Percentiles rank a stretch among this genome's conserved stretches.
phyloP scores from a whole-genome alignment of 768 basidiomycete genomes.

The Amanita inopinata region DNA sequence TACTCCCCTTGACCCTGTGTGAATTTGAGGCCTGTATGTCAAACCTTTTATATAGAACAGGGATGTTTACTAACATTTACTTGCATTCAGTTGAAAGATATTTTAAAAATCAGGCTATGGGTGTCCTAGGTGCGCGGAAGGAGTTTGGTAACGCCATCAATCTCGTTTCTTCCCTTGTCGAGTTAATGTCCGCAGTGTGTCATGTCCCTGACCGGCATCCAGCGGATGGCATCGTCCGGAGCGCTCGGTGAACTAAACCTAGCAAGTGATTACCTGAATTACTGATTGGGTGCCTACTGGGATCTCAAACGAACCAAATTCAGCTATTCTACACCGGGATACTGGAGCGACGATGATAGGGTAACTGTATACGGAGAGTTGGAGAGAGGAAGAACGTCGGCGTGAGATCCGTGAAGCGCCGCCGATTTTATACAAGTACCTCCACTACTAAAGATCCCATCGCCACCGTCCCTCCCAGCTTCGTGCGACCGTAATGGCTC shows the following conservation, averaged over 20 bases:
- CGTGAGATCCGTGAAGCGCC: neutral
- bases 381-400: neutral
- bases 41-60: no score
- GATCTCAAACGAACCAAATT: neutral
- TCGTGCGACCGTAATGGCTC: no score
- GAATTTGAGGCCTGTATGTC: no score
- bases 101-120: neutral
- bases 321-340: slow-evolving; percentile 4
- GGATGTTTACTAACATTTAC: no score
- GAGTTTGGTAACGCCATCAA: slow-evolving; percentile 5
- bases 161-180: slow-evolving; percentile 5
- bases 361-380: neutral
- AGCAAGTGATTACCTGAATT: neutral
- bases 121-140: neutral
- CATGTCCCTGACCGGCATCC: slow-evolving; percentile 5
- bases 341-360: slow-evolving; percentile 2
- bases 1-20: no score
- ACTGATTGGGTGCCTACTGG: neutral
- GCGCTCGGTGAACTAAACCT: neutral
- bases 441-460: neutral
- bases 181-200: slow-evolving; percentile 8
- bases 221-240: neutral
- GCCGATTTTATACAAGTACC: slow-evolving; percentile 4
- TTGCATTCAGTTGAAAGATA: neutral
- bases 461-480: neutral